These are phyloP conservation scores for Mucor saturninus DNA, from an alignment of 371 early-diverging fungal genomes.

Conservation along the genomic window DNA sequence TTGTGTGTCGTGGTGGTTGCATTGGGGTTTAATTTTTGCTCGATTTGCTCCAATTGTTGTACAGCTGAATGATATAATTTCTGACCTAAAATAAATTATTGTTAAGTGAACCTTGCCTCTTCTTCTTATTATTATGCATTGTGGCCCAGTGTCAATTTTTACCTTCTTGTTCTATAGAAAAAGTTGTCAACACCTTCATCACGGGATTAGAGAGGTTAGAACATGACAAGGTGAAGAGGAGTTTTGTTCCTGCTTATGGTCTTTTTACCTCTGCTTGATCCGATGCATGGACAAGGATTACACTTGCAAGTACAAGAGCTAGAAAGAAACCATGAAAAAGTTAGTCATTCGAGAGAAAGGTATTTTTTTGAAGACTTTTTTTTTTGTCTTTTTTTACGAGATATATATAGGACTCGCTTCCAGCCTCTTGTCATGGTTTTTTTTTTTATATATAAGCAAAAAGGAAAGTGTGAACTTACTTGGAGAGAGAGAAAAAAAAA, in stretches of 20 bases:
- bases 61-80: conserved; percentile 36
- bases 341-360: neutral
- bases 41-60: conserved; percentile 31
- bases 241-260: no score
- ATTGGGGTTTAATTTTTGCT: conserved; percentile 12
- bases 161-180: no score
- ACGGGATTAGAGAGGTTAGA: neutral
- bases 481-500: neutral
- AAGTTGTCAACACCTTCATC: neutral
- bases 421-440: neutral
- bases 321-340: neutral
- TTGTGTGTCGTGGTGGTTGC: neutral
- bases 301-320: conserved; percentile 20
- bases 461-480: neutral
- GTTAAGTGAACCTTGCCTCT: neutral
- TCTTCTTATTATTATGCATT: neutral
- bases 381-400: conserved; percentile 9
- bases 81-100: conserved; percentile 25
- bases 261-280: conserved; percentile 10
- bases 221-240: neutral
- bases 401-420: conserved; percentile 11
- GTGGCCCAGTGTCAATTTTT: no score
- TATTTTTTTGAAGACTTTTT: neutral
- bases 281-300: conserved; percentile 13
- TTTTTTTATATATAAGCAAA: neutral